Conservation (phyloP, 208 protist species). For the Histomonas meleagridis region DNA sequence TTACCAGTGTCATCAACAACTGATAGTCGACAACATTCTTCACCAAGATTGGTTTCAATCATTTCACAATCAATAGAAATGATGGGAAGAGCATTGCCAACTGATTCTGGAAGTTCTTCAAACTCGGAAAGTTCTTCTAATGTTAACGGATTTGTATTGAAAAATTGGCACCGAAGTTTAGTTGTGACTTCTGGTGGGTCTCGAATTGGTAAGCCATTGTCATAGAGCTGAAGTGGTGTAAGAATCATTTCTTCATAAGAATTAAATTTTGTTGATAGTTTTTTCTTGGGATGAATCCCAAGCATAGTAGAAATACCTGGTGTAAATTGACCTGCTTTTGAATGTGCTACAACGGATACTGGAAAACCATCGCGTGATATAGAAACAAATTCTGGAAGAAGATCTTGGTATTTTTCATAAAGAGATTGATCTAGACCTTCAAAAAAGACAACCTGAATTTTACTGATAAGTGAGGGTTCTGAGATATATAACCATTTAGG, state of each 20-base stretch:
- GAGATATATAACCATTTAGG: not conserved
- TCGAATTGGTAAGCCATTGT: not conserved
- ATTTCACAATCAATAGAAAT: slow-evolving; percentile 14
- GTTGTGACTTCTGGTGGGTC: too few relatives aligned
- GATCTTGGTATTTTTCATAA: not conserved
- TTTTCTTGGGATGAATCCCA: too few relatives aligned
- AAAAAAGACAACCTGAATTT: not conserved
- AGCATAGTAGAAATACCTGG: not conserved
- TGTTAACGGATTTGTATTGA: not conserved
- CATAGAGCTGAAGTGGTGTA: not conserved
- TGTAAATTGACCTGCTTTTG: not conserved
- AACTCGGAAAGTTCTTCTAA: not conserved
- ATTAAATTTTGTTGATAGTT: not conserved
- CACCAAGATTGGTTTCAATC: not conserved
- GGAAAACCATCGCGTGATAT: not conserved
- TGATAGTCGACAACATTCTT: not conserved
- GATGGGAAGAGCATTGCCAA: not conserved
- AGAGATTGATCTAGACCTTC: not conserved
- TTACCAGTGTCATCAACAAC: not conserved
- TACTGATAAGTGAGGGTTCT: not conserved
- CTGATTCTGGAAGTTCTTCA: not conserved
- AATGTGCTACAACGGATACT: not conserved
- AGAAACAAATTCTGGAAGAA: not conserved
- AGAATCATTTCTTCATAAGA: not conserved
- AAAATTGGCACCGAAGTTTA: too few relatives aligned